Evolutionary conservation across 2,329 filamentous ascomycete species (phyloP), one percentile per base, ranked within the genome.

Genomic region (Penicillium thymicola): DNA sequence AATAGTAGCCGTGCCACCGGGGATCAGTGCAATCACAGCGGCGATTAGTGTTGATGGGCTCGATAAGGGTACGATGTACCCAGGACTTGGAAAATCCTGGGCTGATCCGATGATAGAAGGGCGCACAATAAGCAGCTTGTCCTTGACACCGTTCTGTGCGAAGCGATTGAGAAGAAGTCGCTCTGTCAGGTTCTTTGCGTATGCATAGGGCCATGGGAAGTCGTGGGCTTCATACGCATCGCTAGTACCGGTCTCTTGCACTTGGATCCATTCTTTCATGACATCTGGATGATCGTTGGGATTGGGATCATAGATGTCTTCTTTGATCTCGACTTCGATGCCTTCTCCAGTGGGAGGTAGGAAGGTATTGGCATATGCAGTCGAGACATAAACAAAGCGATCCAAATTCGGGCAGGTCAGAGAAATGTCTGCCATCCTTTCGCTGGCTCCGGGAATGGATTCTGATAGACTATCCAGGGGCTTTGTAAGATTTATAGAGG

Each of bases 141-240:
- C 23, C 8, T 25, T 16, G 14, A n/a, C 14, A n/a, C 23, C 23
- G 4, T 14, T 42, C 8, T 27, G 13, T 27, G 38, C 1, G 5
- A 41, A 41, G 6, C 3, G 11, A 41, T 41, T 1, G 13, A 41
- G 11, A 14, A 41, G 38, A 23, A 41, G 18, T 23, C 38, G 38
- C 38, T 41, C 38, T 23, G 46, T 36, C 23, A 49, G 9, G 46
- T 49, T 36, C 46, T 49, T 49, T 23, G 34, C 46, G 4, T 49
- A 23, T 32, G 37, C 32, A 21, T 47, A 38, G 13, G 43, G 3
- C 47, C 56, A 42, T 8, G 40, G 52, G 27, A 25, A 63, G 14
- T 13, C 61, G 60, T 41, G 66, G 54, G 34, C 57, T 72, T 60
- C 27, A 65, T 55, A 56, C 65, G 49, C 45, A 68, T 54, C 68